Evolutionary conservation across 2,329 filamentous ascomycete species (phyloP).

Genomic region (Beauveria medogensis): DNA sequence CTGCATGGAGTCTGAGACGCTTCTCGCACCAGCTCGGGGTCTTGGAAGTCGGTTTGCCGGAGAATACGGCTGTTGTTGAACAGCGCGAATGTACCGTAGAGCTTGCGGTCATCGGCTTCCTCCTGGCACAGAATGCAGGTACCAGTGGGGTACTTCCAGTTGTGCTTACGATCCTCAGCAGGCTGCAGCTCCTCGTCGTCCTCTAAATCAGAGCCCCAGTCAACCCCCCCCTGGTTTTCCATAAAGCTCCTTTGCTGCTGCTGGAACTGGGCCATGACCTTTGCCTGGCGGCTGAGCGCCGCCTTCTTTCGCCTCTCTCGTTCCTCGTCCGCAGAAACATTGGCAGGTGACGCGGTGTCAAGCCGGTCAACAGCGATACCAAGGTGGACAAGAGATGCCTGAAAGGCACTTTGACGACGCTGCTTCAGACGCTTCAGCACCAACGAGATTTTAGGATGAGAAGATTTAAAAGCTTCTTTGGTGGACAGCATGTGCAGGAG

Average conservation of each 20-base stretch:
- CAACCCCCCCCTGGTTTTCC: slow-evolving; percentile 75
- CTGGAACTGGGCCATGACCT: slow-evolving; percentile 96
- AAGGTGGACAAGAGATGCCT: slow-evolving; percentile 54
- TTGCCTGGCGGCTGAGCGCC: slow-evolving; percentile 80
- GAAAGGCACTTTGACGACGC: slow-evolving; percentile 67
- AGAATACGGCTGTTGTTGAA: slow-evolving; percentile 80
- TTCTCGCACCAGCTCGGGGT: slow-evolving; percentile 78
- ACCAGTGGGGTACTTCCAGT: slow-evolving; percentile 83
- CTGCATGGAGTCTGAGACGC: slow-evolving; percentile 68
- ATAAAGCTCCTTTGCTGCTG: slow-evolving; percentile 95
- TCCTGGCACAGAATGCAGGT: slow-evolving; percentile 97
- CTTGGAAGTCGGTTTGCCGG: slow-evolving; percentile 75
- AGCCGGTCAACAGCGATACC: slow-evolving; percentile 69
- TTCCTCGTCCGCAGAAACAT: slow-evolving; percentile 59
- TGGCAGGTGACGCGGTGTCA: slow-evolving; percentile 74
- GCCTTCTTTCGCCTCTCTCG: slow-evolving; percentile 82
- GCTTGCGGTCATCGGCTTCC: slow-evolving; percentile 77
- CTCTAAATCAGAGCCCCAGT: slow-evolving; percentile 78
- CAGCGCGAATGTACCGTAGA: slow-evolving; percentile 91
- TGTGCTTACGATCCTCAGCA: slow-evolving; percentile 54
- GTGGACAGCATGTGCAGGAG: slow-evolving; percentile 53
- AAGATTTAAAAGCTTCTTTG: slow-evolving; percentile 71
- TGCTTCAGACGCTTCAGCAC: slow-evolving; percentile 81
- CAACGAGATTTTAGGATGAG: slow-evolving; percentile 74
- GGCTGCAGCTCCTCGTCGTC: slow-evolving; percentile 60